Percentiles rank a stretch among this genome's conserved stretches.
phyloP scores from a whole-genome alignment of 2,329 filamentous ascomycete species.

The Botrytis medusae region DNA sequence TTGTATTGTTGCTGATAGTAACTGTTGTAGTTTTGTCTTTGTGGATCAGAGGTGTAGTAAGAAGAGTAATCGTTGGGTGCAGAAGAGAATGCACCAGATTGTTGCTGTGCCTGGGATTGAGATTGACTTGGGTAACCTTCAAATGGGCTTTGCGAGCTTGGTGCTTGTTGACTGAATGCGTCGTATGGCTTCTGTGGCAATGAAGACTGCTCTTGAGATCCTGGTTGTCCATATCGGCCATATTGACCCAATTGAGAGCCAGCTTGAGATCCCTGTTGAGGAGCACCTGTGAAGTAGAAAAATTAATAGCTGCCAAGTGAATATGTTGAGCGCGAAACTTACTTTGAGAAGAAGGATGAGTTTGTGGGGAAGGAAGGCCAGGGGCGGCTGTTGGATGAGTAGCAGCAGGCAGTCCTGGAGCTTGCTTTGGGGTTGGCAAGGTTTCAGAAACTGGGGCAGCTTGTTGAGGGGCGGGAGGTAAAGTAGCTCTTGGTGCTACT shows the following conservation, averaged over 20 bases:
- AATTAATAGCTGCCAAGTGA: not conserved
- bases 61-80: conserved; percentile 77
- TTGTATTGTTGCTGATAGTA: conserved; percentile 61
- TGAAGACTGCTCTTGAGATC: conserved; percentile 58
- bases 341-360: conserved; percentile 43
- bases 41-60: conserved; percentile 78
- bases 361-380: conserved; percentile 41
- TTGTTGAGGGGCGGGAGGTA: conserved; percentile 68
- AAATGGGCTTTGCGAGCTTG: conserved; percentile 56
- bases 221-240: conserved; percentile 65
- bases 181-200: conserved; percentile 81
- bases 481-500: conserved; percentile 77
- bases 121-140: conserved; percentile 61
- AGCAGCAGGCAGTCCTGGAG: conserved; percentile 51
- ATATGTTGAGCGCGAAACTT: not conserved
- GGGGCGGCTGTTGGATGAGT: conserved; percentile 45
- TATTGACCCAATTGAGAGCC: conserved; percentile 53
- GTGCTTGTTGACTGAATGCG: conserved; percentile 76
- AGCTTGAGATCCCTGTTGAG: conserved; percentile 39
- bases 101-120: conserved; percentile 57
- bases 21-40: conserved; percentile 73
- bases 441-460: conserved; percentile 55
- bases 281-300: conserved; percentile 6
- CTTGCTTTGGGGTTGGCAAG: conserved; percentile 48
- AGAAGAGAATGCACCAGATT: conserved; percentile 68